Base-by-base conservation (phyloP, 305 asterid species). In the Nicotiana rustica region DNA sequence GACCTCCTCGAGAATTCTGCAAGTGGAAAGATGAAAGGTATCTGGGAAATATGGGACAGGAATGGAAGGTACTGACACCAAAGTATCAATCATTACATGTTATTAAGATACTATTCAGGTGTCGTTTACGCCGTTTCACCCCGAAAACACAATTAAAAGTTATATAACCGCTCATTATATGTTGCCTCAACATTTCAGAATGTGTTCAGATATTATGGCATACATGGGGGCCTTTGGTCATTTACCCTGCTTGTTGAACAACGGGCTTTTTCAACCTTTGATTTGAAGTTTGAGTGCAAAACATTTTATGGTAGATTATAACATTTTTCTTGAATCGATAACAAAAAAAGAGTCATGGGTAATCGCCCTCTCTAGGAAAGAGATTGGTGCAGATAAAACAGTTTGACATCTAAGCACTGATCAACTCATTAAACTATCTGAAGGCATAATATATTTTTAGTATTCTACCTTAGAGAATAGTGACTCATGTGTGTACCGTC, bases 171-270 rank as follows among this genome's bases (percentile, higher is more conserved):
- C 78, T 1, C 78, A 19, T 10, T 69, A 38, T 4, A 38, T n/a
- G 56, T 64, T 69, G n/a, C 33, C 57, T 69, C 77, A 69, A 69
- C 57, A 69, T 70, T 70, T 70, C 36, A 41, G 35, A 70, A 41
- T 0, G 19, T 6, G 62, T 73, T 73, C 38, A 15, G 79, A 47
- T 73, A 21, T 73, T 7, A 47, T 21, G 38, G 14, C 49, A 18
- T 47, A 19, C 41, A 47, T 47, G 41, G 21, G 61, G 0, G 61
- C 41, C 7, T 19, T 0, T 70, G 78, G 78, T 70, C 78, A 70
- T 70, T 70, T 70, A 13, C 59, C 38, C 79, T 13, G 61, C 78
- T 21, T 47, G 38, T 47, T 18, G 14, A 71, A 71, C 36, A 47
- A 13, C 10, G 55, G 47, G 55, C n/a, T 5, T 10, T 69, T 41